These are phyloP conservation scores for Termitomyces sp. DNA, from an alignment of 768 basidiomycete genomes.

Conservation along the genomic window DNA sequence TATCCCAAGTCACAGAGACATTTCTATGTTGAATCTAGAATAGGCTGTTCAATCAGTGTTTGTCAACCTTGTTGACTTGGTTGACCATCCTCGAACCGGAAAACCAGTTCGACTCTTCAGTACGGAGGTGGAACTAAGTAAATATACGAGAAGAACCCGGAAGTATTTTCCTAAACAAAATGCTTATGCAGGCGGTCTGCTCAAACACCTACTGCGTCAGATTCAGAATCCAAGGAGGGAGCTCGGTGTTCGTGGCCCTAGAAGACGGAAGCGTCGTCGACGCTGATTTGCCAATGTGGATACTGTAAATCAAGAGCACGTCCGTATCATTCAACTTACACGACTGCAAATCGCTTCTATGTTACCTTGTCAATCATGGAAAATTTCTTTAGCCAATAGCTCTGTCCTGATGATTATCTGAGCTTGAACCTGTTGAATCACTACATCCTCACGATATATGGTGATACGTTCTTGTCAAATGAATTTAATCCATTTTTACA, in stretches of 20 bases:
- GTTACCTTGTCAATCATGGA: no score
- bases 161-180: slow-evolving; percentile 29
- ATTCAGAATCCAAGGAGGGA: slow-evolving; percentile 15
- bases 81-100: slow-evolving; percentile 16
- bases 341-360: neutral
- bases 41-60: slow-evolving; percentile 24
- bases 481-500: neutral
- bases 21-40: neutral
- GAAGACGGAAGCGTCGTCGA: neutral
- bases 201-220: slow-evolving; percentile 26
- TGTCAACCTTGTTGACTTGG: slow-evolving; percentile 37
- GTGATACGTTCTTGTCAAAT: neutral
- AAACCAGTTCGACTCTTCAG: slow-evolving; percentile 15
- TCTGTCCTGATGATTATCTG: neutral
- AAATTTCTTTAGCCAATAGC: neutral
- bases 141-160: slow-evolving; percentile 20
- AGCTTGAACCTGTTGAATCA: neutral
- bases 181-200: slow-evolving; percentile 25
- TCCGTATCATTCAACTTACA: neutral
- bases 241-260: neutral
- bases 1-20: neutral
- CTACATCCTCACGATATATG: neutral
- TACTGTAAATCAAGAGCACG: neutral
- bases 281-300: neutral
- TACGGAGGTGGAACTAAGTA: slow-evolving; percentile 22